phyloP scores from a whole-genome alignment of 371 early-diverging fungal genomes.

The Syncephalis plumigaleata region DNA sequence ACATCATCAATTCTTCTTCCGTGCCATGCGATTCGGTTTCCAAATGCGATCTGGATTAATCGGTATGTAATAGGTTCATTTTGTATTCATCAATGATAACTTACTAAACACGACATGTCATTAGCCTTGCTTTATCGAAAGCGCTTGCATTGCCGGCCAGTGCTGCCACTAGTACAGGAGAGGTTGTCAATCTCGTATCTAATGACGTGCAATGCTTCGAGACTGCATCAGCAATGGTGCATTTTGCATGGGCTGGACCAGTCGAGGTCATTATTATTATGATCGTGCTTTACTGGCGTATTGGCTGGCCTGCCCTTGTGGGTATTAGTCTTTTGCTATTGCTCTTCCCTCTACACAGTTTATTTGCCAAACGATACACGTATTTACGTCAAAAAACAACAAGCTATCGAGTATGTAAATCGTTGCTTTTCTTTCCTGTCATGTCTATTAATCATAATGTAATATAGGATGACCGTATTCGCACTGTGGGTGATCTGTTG shows the following conservation, averaged over 20 bases:
- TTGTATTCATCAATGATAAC: not conserved
- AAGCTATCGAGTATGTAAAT: slow-evolving; percentile 17
- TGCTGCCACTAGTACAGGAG: slow-evolving; percentile 14
- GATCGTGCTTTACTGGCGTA: slow-evolving; percentile 32
- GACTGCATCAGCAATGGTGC: slow-evolving; percentile 11
- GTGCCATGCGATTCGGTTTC: slow-evolving; percentile 14
- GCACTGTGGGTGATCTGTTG: slow-evolving; percentile 40
- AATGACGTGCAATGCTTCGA: slow-evolving; percentile 20
- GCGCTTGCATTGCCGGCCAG: slow-evolving; percentile 15
- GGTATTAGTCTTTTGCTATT: slow-evolving; percentile 37
- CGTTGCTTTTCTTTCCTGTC: too few species aligned
- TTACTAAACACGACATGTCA: too few species aligned
- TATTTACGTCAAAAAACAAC: slow-evolving; percentile 28
- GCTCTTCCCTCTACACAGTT: slow-evolving; percentile 15
- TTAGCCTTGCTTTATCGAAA: slow-evolving; percentile 17
- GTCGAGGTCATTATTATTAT: slow-evolving; percentile 20
- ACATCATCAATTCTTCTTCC: slow-evolving; percentile 19
- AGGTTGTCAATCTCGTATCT: slow-evolving; percentile 18
- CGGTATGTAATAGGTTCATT: not conserved
- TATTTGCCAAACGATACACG: slow-evolving; percentile 12
- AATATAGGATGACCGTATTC: slow-evolving; percentile 25
- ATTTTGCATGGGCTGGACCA: slow-evolving; percentile 13
- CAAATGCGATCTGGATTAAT: slow-evolving; percentile 14
- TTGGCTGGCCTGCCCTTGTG: slow-evolving; percentile 33
- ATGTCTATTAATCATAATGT: too few species aligned